These are phyloP conservation scores for Neonectria ditissima DNA, from an alignment of 2,329 filamentous ascomycete genomes.

Conservation along the genomic window DNA sequence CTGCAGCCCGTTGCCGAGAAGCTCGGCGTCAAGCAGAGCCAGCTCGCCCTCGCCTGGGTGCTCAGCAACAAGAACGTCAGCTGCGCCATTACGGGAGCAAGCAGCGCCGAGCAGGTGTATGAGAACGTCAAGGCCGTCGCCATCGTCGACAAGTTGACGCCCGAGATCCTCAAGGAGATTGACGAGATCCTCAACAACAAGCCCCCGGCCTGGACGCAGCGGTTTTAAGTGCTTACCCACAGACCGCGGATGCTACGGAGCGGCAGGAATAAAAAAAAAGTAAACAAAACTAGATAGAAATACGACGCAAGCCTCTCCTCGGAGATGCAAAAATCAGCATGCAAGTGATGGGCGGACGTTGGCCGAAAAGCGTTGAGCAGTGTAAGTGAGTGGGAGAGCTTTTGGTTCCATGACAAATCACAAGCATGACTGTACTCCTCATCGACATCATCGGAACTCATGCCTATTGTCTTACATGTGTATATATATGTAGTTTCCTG, in stretches of 20 bases:
- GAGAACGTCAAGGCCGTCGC: constrained; percentile 68
- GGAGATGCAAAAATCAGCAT: constrained; percentile 11
- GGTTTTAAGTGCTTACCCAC: constrained; percentile 44
- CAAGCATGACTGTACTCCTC: neutral
- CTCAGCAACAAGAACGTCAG: constrained; percentile 72
- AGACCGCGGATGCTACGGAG: neutral
- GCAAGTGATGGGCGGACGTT: constrained; percentile 10
- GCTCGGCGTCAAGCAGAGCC: constrained; percentile 68
- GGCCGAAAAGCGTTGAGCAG: constrained; percentile 7
- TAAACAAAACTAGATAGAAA: neutral
- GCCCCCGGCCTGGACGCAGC: constrained; percentile 57
- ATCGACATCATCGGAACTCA: neutral
- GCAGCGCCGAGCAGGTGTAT: constrained; percentile 67
- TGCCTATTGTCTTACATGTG: neutral
- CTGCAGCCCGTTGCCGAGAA: constrained; percentile 73
- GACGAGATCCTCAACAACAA: constrained; percentile 70
- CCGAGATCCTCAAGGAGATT: constrained; percentile 69
- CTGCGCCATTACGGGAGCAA: constrained; percentile 71
- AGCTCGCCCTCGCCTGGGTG: constrained; percentile 72
- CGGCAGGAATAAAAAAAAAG: neutral
- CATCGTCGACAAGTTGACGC: constrained; percentile 67
- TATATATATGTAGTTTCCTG: neutral
- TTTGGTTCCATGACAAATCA: constrained; percentile 18
- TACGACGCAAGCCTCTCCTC: constrained; percentile 8
- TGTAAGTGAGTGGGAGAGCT: neutral